These are phyloP conservation scores for Zizania latifolia DNA, from an alignment of 176 grass and related monocot species.

Conservation along the genomic window DNA sequence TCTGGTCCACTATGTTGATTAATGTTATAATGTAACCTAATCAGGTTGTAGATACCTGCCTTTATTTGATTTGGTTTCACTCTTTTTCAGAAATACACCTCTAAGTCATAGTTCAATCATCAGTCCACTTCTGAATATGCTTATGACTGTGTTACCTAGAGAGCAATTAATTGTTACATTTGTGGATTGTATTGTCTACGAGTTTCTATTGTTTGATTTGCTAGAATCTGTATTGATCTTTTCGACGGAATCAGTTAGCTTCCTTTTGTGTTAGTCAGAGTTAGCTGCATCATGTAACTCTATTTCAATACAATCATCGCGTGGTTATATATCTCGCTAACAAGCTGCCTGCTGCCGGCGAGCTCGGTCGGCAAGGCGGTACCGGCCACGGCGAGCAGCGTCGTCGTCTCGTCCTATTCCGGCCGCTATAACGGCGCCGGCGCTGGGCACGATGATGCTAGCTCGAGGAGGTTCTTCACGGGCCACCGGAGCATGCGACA, in stretches of 20 bases:
- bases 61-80: neutral
- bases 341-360: constrained; percentile 60
- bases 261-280: too few relatives aligned
- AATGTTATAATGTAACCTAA: neutral
- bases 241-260: too few relatives aligned
- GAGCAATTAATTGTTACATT: neutral
- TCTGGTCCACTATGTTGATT: neutral
- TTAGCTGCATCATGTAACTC: too few relatives aligned
- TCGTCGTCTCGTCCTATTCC: neutral
- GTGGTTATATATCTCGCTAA: too few relatives aligned
- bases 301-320: too few relatives aligned
- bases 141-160: neutral
- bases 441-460: neutral
- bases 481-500: too few relatives aligned
- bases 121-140: neutral
- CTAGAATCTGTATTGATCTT: neutral
- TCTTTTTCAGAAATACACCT: neutral
- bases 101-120: neutral
- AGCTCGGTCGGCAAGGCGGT: constrained; percentile 49
- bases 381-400: constrained; percentile 24
- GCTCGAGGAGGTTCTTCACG: neutral
- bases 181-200: neutral
- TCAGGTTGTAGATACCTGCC: neutral
- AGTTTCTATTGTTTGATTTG: neutral
- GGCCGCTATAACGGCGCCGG: neutral